These are phyloP conservation scores for Malus asiatica DNA, from an alignment of 306 rosid genomes.

Conservation along the genomic window DNA sequence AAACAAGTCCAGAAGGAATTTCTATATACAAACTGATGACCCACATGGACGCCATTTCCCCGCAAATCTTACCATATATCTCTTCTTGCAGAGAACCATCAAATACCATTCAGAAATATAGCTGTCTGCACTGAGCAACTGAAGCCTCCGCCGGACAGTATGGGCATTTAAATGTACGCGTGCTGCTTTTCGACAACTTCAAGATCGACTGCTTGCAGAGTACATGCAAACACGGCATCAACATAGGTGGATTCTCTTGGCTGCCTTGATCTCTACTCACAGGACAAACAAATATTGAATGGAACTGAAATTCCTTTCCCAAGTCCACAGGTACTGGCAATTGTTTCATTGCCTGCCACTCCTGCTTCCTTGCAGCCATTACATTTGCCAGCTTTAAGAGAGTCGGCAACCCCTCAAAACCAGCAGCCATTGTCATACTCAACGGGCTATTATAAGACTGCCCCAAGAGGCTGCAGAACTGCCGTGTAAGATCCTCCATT, in stretches of 20 bases:
- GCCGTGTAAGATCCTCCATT: conserved; percentile 55
- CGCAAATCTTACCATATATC: neutral
- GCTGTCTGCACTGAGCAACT: conserved; percentile 52
- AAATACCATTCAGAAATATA: conserved; percentile 44
- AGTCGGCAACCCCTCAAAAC: conserved; percentile 74
- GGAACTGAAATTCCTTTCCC: conserved; percentile 81
- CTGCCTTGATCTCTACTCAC: conserved; percentile 80
- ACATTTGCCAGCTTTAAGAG: conserved; percentile 72
- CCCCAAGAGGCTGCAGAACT: conserved; percentile 62
- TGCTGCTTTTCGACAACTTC: conserved; percentile 65
- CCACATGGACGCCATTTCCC: conserved; percentile 12
- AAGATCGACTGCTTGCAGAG: conserved; percentile 82
- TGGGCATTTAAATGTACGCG: conserved; percentile 70
- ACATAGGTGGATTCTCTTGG: conserved; percentile 81
- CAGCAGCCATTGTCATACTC: conserved; percentile 65
- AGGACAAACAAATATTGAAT: conserved; percentile 82
- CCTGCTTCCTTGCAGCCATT: conserved; percentile 82
- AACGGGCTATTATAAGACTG: conserved; percentile 60
- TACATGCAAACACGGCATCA: conserved; percentile 78
- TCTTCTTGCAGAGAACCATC: neutral
- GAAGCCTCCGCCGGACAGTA: conserved; percentile 67
- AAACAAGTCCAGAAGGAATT: conserved; percentile 26
- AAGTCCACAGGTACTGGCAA: conserved; percentile 76
- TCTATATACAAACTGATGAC: conserved; percentile 36
- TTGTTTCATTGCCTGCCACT: conserved; percentile 77